Evolutionary conservation across 2,329 filamentous ascomycete genomes (phyloP).

Genomic region (Xylaria hypoxylon): DNA sequence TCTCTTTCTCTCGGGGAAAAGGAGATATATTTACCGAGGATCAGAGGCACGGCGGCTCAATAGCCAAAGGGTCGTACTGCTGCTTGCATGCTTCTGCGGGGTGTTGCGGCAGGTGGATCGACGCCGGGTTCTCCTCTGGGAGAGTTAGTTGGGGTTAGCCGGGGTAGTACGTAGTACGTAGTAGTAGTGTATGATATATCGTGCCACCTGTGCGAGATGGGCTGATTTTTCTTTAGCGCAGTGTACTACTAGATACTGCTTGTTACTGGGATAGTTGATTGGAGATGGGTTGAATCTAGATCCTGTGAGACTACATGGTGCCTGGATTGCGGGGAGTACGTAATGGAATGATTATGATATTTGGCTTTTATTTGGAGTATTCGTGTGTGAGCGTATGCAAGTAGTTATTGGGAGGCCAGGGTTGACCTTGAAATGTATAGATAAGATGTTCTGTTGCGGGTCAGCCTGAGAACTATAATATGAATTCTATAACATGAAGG

Average conservation of each 20-base stretch:
- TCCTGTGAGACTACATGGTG: background rate
- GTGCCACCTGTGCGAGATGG: background rate
- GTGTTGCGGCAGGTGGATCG: conserved; percentile 9
- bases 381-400: no score
- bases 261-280: background rate
- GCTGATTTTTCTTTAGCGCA: background rate
- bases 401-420: no score
- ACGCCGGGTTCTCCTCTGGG: conserved; percentile 16
- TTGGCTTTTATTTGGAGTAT: no score
- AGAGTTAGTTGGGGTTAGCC: background rate
- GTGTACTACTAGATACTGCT: background rate
- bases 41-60: background rate
- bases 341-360: no score
- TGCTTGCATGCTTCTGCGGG: conserved; percentile 3
- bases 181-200: background rate
- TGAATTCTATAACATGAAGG: no score
- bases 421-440: no score
- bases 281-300: background rate
- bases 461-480: background rate
- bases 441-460: background rate
- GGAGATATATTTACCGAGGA: background rate
- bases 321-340: no score
- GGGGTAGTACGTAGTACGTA: background rate
- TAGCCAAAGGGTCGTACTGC: background rate
- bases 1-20: background rate